Evolutionary conservation across 2,329 filamentous ascomycete genomes (phyloP).

Genomic region (Paraphoma chrysanthemicola): DNA sequence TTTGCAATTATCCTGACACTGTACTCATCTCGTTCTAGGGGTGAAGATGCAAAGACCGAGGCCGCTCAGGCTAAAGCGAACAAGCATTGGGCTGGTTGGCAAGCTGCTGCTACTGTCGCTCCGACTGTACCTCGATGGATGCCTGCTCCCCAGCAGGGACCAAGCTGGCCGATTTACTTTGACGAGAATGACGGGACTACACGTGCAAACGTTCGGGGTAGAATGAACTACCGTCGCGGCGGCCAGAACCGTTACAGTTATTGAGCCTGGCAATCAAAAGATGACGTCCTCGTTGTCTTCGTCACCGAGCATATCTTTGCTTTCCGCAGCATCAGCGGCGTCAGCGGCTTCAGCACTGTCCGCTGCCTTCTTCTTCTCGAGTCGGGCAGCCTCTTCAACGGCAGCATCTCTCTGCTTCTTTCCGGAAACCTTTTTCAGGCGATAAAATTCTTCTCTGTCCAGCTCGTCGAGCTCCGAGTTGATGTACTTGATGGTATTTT

Average conservation of each 20-base stretch:
- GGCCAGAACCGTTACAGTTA: background rate
- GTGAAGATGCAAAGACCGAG: background rate
- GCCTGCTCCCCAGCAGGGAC: background rate
- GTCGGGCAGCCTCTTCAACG: constrained; percentile 42
- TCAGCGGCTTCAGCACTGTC: constrained; percentile 8
- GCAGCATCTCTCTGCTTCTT: constrained; percentile 66
- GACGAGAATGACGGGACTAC: background rate
- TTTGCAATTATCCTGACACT: constrained; percentile 5
- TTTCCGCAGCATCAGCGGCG: constrained; percentile 48
- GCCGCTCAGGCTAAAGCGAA: too few relatives aligned
- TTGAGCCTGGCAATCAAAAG: constrained; percentile 60
- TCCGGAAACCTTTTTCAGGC: constrained; percentile 89
- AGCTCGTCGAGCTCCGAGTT: constrained; percentile 98
- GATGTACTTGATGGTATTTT: constrained; percentile 99
- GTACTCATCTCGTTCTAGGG: background rate
- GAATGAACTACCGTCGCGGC: too few relatives aligned
- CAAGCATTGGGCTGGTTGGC: too few relatives aligned
- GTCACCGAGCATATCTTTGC: constrained; percentile 73
- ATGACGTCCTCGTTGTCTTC: constrained; percentile 86
- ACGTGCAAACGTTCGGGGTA: background rate
- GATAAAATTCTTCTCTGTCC: constrained; percentile 97
- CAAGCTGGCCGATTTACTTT: background rate
- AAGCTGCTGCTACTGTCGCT: too few relatives aligned
- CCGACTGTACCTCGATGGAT: background rate
- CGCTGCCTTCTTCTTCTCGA: constrained; percentile 53